These are phyloP conservation scores for Silene latifolia DNA, from an alignment of 148 eudicot genomes.

Conservation along the genomic window DNA sequence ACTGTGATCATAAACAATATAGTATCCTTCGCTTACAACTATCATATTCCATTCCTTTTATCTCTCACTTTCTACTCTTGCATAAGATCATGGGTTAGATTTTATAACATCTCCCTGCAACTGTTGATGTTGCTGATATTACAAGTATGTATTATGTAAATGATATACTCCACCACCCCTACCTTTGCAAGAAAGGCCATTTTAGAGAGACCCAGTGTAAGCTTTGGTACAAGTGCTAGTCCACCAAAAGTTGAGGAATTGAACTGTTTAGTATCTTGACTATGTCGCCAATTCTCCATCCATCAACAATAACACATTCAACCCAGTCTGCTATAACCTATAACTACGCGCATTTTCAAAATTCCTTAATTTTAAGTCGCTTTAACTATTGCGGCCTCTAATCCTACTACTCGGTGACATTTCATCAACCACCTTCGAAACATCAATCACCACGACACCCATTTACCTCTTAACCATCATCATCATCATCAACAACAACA, in stretches of 20 bases:
- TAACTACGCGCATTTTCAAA: background rate
- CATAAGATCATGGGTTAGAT: background rate
- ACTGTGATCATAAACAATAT: background rate
- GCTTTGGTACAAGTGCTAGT: too few species aligned
- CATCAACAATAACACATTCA: background rate
- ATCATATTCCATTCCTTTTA: background rate
- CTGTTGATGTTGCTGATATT: background rate
- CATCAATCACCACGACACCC: background rate
- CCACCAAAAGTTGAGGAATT: background rate
- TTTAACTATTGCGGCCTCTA: background rate
- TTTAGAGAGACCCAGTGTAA: background rate
- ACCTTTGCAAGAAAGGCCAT: background rate
- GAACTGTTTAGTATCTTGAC: background rate
- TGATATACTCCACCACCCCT: background rate
- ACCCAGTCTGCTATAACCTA: background rate
- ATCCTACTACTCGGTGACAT: background rate
- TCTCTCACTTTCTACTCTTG: background rate
- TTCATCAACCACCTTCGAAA: background rate
- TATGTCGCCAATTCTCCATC: background rate
- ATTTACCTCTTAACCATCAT: background rate
- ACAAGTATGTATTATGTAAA: background rate
- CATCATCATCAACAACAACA: too few species aligned
- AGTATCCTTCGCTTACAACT: background rate
- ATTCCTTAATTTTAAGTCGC: background rate
- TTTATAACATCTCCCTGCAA: background rate